phyloP scores from a whole-genome alignment of 257 asterid genomes.

The Buddleja alternifolia region DNA sequence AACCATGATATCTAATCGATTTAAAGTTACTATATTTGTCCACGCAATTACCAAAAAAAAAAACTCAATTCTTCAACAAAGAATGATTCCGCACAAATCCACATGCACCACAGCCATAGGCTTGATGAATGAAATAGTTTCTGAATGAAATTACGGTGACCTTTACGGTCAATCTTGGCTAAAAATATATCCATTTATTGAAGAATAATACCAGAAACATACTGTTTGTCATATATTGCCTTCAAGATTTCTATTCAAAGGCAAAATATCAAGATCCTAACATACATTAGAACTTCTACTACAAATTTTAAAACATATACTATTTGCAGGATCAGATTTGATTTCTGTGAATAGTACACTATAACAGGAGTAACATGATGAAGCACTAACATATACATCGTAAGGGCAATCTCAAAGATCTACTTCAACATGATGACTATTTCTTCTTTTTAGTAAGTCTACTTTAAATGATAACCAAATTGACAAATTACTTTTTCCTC shows the following conservation, averaged over 20 bases:
- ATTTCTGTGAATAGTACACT: background rate
- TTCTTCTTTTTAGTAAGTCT: slow-evolving; percentile 19
- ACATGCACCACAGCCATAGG: background rate
- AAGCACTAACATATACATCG: slow-evolving; percentile 22
- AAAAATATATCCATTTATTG: background rate
- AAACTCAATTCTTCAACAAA: background rate
- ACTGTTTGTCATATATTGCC: background rate
- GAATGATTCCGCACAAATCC: background rate
- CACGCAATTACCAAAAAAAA: no score
- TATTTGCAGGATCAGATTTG: background rate
- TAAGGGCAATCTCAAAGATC: slow-evolving; percentile 29
- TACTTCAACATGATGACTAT: slow-evolving; percentile 12
- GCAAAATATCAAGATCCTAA: background rate
- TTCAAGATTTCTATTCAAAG: background rate
- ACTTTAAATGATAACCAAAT: slow-evolving; percentile 27
- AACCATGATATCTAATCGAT: background rate
- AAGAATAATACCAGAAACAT: background rate
- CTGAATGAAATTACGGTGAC: background rate
- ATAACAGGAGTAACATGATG: slow-evolving; percentile 17
- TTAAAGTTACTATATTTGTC: no score
- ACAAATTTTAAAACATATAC: background rate
- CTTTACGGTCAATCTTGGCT: background rate
- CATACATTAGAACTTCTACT: background rate
- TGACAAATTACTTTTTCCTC: slow-evolving; percentile 21
- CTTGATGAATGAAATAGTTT: background rate